Base-by-base conservation (phyloP, 1,139 yeast species). In the Saccharomyces hybrid region DNA sequence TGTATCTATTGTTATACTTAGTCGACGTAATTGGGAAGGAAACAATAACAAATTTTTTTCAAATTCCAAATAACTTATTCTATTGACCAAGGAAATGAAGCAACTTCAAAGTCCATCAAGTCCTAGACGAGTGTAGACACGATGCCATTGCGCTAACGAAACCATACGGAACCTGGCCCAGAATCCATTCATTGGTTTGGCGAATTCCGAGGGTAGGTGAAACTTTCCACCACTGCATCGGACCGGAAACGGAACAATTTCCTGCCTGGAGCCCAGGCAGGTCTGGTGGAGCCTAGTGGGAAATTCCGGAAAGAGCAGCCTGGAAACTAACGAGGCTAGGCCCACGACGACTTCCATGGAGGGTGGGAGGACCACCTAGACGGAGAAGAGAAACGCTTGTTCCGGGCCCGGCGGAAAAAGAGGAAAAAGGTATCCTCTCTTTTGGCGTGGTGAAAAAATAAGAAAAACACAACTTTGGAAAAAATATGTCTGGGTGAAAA, bases 1-100 rank as follows among this genome's bases (percentile, higher is more conserved):
- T 16, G 12, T 48, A 21, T 48, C 38, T 48, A 47, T 47, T 47
- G 21, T 14, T 46, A 16, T 38, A 38, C 44, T 38, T 38, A 38
- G 44, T 38, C 44, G 24, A 38, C 44, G 24, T 16, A 8, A 38
- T 38, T 9, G 21, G 16, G 9, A 34, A 14, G 9, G 12, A 16
- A 16, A 16, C 12, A 16, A 16, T 8, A 8, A 8, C 44, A 14
- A 38, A 16, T 8, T 3, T 4, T 38, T 16, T 6, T 4, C 3
- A 14, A 14, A 14, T 5, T 14, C 19, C 8, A 5, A 14, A 34
- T 3, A 4, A 34, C 4, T 14, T 16, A 16, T 11, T 38, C 44
- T 3, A 38, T 16, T 16, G 11, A 38, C 42, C 16, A 38, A 5
- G 16, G 11, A 11, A 38, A 16, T 16, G 16, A 38, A 38, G 24